Evolutionary conservation across 257 asterid genomes (phyloP), one percentile per base, ranked within the genome.

Genomic region (Penstemon eatonii): DNA sequence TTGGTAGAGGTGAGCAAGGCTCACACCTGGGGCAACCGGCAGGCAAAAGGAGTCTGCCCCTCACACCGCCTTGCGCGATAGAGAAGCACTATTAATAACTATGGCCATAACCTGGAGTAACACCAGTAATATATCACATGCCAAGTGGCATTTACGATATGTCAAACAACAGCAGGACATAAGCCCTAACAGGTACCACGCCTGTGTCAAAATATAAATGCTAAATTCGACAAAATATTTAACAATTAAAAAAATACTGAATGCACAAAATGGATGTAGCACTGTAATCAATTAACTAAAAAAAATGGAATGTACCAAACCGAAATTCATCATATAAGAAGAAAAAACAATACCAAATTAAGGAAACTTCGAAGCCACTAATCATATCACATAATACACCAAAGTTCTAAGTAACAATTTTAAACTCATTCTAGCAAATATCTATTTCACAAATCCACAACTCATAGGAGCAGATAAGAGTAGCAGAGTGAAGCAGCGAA

Each of bases 401-500:
- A 82, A 82, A 56, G 78, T 82, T 79, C 75, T 67, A 81, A 76
- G 78, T 72, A 85, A 65, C 81, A 84, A 81, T 75, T 63, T 77
- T 82, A 76, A 77, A 78, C 83, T 73, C 80, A 74, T 61, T 72
- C 87, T 79, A 86, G 74, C 83, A 84, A 84, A 84, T 42, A 70
- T 73, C 74, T 65, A 76, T 76, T 83, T 84, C 89, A 91, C 74
- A 84, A 77, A 79, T 75, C 95, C 90, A 89, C 81, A 87, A 80
- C 85, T 78, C 71, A 83, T 67, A 73, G 83, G 81, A 77, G 86
- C 89, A 89, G 90, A 87, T 82, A 89, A 80, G 33, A 25, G 33
- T 25, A 80, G 83, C 55, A 82, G 82, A 83, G 85, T 82, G 96
- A 86, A 84, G 96, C 96, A 88, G 94, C 97, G 88, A 92, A 92